Evolutionary conservation across 2,329 filamentous ascomycete genomes (phyloP), one percentile per base, ranked within the genome.

Genomic region (Dactylellina leptospora): DNA sequence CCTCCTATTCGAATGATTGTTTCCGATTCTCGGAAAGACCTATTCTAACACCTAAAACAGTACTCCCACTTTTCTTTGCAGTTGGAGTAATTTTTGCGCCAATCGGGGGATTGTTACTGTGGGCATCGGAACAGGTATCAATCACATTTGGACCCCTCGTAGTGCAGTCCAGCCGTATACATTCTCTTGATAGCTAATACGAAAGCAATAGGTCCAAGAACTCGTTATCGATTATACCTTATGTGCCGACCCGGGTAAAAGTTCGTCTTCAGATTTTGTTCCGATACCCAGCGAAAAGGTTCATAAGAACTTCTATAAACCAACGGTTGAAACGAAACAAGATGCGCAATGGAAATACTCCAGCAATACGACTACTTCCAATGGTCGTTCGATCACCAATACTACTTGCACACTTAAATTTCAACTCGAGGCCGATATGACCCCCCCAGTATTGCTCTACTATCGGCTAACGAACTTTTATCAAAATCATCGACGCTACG

Each of bases 391-490:
- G 9, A 2, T 71, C 13, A 54, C 25, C 76, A 86, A 81, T 3
- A 80, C 80, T 9, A 79, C 84, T 22, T 99, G 95, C 84, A 85
- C 85, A 28, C 81, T 99, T 62, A 84, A 87, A 73, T 96, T 97
- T 81, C 83, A 85, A 33, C 87, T 97, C 6, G 91, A 92, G 1
- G 88, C 93, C 77, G 83, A 87, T 68, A 88, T 99, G 80, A 84
- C 85, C 2, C 86, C 92, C 0, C 92, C 93, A 0, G 90, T 99
- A 9, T 86, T 93, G 73, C 87, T 97, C 80, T 99, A 97, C 83
- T 99, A 99, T 81, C 90, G 90, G 76, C 87, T 99, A 74, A 93
- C 92, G 66, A 96, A 97, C 82, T 99, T 99, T 82, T 97, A 97
- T 83, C 95, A 99, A 81, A 99, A 99, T 79, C 95, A 99, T 79